These are phyloP conservation scores for Naganishia randhawae DNA, from an alignment of 768 basidiomycete genomes.

Conservation along the genomic window DNA sequence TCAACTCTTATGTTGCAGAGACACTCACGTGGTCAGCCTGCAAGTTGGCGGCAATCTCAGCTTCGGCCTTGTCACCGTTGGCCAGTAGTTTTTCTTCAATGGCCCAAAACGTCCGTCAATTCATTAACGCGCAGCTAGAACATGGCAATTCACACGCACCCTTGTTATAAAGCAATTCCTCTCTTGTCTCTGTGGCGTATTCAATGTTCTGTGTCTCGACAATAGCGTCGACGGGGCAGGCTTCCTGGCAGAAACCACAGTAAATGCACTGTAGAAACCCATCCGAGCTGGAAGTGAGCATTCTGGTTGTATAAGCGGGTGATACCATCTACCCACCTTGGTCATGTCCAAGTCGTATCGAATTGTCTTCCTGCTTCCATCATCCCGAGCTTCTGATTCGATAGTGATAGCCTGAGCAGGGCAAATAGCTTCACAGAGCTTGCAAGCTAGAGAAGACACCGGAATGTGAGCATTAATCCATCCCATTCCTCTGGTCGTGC, in stretches of 20 bases:
- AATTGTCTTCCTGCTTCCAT: constrained; percentile 93
- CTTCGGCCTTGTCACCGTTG: constrained; percentile 93
- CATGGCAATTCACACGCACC: not conserved
- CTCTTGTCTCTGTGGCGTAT: constrained; percentile 93
- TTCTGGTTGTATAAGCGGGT: too few relatives aligned
- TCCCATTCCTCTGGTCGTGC: too few relatives aligned
- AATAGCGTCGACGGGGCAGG: constrained; percentile 98
- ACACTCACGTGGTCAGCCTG: constrained; percentile 52
- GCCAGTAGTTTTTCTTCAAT: constrained; percentile 78
- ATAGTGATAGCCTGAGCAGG: constrained; percentile 99
- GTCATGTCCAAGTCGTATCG: constrained; percentile 99
- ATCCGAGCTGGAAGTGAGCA: not conserved
- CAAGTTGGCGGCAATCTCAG: constrained; percentile 90
- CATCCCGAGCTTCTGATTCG: constrained; percentile 90
- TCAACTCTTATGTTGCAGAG: not conserved
- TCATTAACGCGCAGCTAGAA: not conserved
- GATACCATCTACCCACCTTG: too few relatives aligned
- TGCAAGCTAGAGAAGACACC: constrained; percentile 76
- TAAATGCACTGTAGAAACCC: constrained; percentile 73
- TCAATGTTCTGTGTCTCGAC: constrained; percentile 97
- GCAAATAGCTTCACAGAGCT: constrained; percentile 98
- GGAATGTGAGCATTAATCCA: too few relatives aligned
- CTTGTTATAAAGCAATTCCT: constrained; percentile 98
- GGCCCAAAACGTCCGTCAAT: not conserved
- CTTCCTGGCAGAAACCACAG: constrained; percentile 99